phyloP scores from a whole-genome alignment of 2,329 filamentous ascomycete genomes.

The Zelopaecilomyces penicillatus region DNA sequence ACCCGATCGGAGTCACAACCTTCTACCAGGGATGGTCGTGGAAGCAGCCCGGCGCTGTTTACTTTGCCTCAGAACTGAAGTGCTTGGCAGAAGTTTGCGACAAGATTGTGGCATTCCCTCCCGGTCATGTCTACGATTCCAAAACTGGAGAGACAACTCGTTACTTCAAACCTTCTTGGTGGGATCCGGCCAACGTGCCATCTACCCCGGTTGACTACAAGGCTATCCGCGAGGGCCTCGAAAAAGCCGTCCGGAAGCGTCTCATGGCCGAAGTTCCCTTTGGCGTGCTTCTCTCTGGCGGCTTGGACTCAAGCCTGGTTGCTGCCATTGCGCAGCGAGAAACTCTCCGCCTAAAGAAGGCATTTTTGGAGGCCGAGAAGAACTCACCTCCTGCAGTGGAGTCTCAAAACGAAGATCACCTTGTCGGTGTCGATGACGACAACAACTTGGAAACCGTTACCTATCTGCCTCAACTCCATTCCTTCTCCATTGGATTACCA shows the following conservation, averaged over 20 bases:
- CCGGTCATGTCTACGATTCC: slow-evolving; percentile 93
- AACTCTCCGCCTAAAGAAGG: slow-evolving; percentile 66
- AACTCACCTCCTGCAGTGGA: slow-evolving; percentile 29
- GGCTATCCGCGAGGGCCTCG: slow-evolving; percentile 69
- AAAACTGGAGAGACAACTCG: slow-evolving; percentile 74
- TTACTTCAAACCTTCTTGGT: slow-evolving; percentile 91
- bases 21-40: slow-evolving; percentile 94
- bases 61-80: slow-evolving; percentile 97
- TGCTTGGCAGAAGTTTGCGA: slow-evolving; percentile 89
- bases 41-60: slow-evolving; percentile 72
- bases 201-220: slow-evolving; percentile 76
- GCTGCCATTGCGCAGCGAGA: slow-evolving; percentile 94
- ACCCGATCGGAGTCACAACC: slow-evolving; percentile 94
- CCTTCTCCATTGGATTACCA: slow-evolving; percentile 95
- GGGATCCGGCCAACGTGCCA: slow-evolving; percentile 73
- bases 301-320: slow-evolving; percentile 89
- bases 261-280: slow-evolving; percentile 99
- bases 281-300: slow-evolving; percentile 89
- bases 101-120: slow-evolving; percentile 88
- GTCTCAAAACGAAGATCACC: slow-evolving; percentile 47
- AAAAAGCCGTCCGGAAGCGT: slow-evolving; percentile 88
- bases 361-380: slow-evolving; percentile 42
- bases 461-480: slow-evolving; percentile 90
- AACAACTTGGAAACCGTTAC: slow-evolving; percentile 84
- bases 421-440: slow-evolving; percentile 91